Percentiles rank a stretch among this genome's conserved stretches.
These are phyloP conservation scores for Lactarius tabidus DNA, from an alignment of 768 basidiomycete species.

Conservation along the genomic window DNA sequence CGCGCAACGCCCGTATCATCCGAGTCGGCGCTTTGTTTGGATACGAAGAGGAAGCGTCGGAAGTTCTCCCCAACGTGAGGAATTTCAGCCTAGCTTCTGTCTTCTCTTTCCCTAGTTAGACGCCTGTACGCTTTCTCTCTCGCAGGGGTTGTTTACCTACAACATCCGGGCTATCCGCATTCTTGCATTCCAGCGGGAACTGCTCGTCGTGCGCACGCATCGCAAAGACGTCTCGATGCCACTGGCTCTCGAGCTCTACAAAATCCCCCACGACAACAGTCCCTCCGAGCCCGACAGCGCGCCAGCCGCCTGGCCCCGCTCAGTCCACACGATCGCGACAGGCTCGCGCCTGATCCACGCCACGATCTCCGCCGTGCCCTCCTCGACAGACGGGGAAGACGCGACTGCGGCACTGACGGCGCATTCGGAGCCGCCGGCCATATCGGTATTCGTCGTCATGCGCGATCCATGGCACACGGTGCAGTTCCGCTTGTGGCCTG, in stretches of 20 bases:
- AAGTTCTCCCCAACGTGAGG: conserved; percentile 18
- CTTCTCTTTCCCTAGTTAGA: conserved; percentile 11
- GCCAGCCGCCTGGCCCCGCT: conserved; percentile 14
- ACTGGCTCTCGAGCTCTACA: conserved; percentile 20
- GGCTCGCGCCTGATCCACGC: conserved; percentile 5
- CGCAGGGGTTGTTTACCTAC: conserved; percentile 20
- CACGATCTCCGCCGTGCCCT: conserved; percentile 17
- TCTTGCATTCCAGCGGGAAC: conserved; percentile 20
- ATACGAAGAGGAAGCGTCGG: conserved; percentile 21
- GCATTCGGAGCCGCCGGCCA: conserved; percentile 19
- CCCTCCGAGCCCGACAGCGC: background rate
- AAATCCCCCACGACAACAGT: conserved; percentile 14
- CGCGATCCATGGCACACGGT: conserved; percentile 20
- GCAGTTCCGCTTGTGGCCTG: conserved; percentile 24
- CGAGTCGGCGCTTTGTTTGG: conserved; percentile 20
- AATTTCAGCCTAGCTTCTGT: conserved; percentile 4
- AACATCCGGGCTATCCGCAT: conserved; percentile 25
- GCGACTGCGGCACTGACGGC: conserved; percentile 14
- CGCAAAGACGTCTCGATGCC: conserved; percentile 11
- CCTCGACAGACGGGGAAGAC: conserved; percentile 16
- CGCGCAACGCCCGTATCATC: conserved; percentile 9
- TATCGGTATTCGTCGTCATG: conserved; percentile 23
- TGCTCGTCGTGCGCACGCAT: conserved; percentile 24
- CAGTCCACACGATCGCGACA: conserved; percentile 20
- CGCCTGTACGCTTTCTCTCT: conserved; percentile 13